Percentiles rank a stretch among this genome's conserved stretches.
Conservation (phyloP, 1,139 yeast species). For the Suhomyces choctaworum region DNA sequence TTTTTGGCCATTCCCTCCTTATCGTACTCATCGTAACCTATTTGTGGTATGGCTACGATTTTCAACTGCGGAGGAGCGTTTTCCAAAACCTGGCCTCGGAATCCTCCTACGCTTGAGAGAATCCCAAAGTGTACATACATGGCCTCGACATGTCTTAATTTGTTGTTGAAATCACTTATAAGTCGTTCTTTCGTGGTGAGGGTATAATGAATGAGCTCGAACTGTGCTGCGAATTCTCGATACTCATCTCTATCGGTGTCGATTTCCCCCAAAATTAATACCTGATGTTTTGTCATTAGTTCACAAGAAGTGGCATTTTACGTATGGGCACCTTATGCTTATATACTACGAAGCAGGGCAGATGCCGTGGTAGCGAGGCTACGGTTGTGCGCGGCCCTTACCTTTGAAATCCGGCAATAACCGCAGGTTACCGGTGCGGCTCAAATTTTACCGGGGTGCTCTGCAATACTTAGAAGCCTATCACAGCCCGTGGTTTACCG, state of each 20-base stretch:
- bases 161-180: constrained; percentile 22
- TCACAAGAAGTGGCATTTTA: too few species aligned
- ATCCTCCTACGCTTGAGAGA: constrained; percentile 22
- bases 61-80: constrained; percentile 21
- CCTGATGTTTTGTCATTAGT: constrained; percentile 33
- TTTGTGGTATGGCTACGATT: constrained; percentile 24
- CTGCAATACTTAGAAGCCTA: too few species aligned
- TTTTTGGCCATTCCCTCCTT: constrained; percentile 18
- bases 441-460: too few species aligned
- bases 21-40: constrained; percentile 25
- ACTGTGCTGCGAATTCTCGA: constrained; percentile 35
- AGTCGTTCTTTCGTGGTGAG: constrained; percentile 44
- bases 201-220: constrained; percentile 45
- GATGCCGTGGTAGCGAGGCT: too few species aligned
- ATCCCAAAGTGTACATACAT: constrained; percentile 27
- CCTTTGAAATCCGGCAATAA: too few species aligned
- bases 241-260: constrained; percentile 39
- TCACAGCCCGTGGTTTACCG: too few species aligned
- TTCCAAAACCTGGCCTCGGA: constrained; percentile 19
- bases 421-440: background rate
- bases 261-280: constrained; percentile 48
- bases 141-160: constrained; percentile 21
- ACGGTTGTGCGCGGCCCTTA: too few species aligned
- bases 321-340: too few species aligned
- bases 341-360: too few species aligned